phyloP scores from a whole-genome alignment of 2,329 filamentous ascomycete species.

The Arthrobotrys pseudoclavata region DNA sequence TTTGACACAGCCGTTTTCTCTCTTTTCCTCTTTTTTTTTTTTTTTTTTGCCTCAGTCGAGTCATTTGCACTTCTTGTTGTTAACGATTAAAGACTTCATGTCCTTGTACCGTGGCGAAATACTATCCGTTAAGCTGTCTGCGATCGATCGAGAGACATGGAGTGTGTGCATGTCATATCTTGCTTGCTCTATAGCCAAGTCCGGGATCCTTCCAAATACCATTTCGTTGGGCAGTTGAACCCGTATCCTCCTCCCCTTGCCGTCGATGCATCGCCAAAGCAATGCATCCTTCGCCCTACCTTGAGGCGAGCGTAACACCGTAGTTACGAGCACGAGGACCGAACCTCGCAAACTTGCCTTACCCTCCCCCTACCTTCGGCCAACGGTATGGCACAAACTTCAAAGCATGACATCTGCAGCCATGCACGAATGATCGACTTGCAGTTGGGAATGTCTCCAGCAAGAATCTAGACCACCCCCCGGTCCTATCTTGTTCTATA shows the following conservation, averaged over 20 bases:
- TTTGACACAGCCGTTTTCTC: conserved; percentile 5
- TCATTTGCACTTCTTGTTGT: not conserved
- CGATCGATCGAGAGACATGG: not conserved
- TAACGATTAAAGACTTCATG: not conserved
- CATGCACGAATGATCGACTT: conserved; percentile 26
- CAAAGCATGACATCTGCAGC: conserved; percentile 26
- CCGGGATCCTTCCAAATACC: not conserved
- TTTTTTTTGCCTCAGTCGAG: not conserved
- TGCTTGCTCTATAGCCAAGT: not conserved
- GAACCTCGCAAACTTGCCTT: conserved; percentile 21
- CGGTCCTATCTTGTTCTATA: not conserved
- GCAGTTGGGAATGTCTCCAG: conserved; percentile 10
- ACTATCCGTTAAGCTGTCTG: not conserved
- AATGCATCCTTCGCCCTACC: not conserved
- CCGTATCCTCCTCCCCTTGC: not conserved
- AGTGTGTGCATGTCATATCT: conserved; percentile 2
- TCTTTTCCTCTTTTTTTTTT: not conserved
- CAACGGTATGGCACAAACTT: conserved; percentile 30
- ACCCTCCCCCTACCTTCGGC: not conserved
- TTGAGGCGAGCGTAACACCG: conserved; percentile 26
- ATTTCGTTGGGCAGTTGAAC: not conserved
- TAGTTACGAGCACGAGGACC: conserved; percentile 31
- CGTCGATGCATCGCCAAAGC: not conserved
- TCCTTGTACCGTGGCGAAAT: not conserved
- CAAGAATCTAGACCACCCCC: conserved; percentile 15